Base-by-base conservation (phyloP, 495 filamentous ascomycete genomes). In the Letharia columbiana region DNA sequence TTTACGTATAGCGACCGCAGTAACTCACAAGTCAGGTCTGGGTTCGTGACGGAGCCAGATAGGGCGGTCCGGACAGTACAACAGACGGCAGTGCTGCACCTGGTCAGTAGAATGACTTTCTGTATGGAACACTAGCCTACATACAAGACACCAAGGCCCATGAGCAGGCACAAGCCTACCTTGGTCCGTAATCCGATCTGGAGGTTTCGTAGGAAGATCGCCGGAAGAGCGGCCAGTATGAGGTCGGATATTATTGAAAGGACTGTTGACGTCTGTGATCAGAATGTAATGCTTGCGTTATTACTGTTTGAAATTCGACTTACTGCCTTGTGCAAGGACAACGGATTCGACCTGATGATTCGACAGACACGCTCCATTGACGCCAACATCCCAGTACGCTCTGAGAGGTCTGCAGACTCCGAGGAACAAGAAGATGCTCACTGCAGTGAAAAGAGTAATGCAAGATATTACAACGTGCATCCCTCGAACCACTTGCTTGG, bases 121-220 rank as follows among this genome's bases (percentile, higher is more conserved):
- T 2, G 31, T 45, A 11, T 35, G 10, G 1, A 13, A 49, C 31
- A 23, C 33, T 28, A n/a, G 33, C 33, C 6, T n/a, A 71, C 75
- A 3, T 67, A 78, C 75, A 79, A 71, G 8, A 77, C 58, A 31
- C 75, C 74, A 5, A 75, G 70, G 8, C 77, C 72, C 77, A 79
- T 77, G 9, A 77, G 60, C 20, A 75, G 58, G 50, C 73, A 77
- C 10, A 79, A 56, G 2, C 74, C 73, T 54, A 79, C 45, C 60
- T 75, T 77, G 1, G 71, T 73, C 31, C 72, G 70, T 10, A 72
- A 42, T n/a, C 71, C 75, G 35, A 71, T 66, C 31, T 64, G 49
- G 49, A 71, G 35, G 0, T 77, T 64, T 47, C 72, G 67, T 8
- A 76, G 71, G 61, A 79, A 75, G 60, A 77, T 70, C 31, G 71